Evolutionary conservation across 768 basidiomycete species (phyloP).

Genomic region (Termitomyces bulborhizus): DNA sequence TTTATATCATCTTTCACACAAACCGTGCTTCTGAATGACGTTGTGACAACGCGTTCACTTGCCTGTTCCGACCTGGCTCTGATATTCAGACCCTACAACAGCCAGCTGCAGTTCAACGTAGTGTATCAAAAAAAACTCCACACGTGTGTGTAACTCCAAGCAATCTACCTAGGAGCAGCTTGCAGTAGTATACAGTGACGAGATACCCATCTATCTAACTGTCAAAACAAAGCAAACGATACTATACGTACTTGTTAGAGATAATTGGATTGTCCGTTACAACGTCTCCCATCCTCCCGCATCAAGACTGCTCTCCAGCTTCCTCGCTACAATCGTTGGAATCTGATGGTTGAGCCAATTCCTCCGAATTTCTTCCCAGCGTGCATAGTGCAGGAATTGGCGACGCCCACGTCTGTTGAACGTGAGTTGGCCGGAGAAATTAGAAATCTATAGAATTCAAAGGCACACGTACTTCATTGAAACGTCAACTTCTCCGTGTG

Average conservation of each 20-base stretch:
- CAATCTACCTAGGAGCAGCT: neutral
- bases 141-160: neutral
- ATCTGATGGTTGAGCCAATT: constrained; percentile 88
- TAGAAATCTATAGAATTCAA: neutral
- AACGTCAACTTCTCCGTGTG: constrained; percentile 89
- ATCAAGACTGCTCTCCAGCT: constrained; percentile 81
- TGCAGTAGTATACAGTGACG: constrained; percentile 5
- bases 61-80: too few species aligned
- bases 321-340: constrained; percentile 84
- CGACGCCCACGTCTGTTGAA: constrained; percentile 70
- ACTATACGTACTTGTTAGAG: neutral
- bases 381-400: constrained; percentile 76
- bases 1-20: too few species aligned
- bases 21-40: too few species aligned
- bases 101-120: too few species aligned
- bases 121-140: neutral
- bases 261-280: constrained; percentile 23
- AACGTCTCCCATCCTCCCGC: constrained; percentile 93
- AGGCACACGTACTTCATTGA: constrained; percentile 79
- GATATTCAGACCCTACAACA: too few species aligned
- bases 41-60: too few species aligned
- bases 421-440: neutral
- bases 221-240: neutral
- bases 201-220: constrained; percentile 1
- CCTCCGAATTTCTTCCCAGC: constrained; percentile 90